Evolutionary conservation across 306 rosid species (phyloP), one percentile per base, ranked within the genome.

Genomic region (Ochetophila trinervis): DNA sequence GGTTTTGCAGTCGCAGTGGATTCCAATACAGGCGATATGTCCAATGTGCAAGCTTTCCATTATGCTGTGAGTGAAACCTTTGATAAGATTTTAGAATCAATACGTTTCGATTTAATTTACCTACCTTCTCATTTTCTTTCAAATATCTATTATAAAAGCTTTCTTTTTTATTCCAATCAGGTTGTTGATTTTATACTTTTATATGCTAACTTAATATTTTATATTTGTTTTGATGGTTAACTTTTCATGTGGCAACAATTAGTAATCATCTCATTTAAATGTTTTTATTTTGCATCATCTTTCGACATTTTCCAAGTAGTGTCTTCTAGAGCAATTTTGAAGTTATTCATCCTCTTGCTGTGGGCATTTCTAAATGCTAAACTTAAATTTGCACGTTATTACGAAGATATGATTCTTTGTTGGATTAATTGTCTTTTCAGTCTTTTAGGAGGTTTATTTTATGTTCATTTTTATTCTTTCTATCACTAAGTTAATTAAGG

Each of bases 1-100:
- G 87, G 99, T 77, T 90, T 90, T 84, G 87, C 99, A 60, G 78
- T 84, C 62, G 73, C 97, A 69, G 69, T 86, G 54, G 86, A 86
- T 71, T 86, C 81, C 66, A 60, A 82, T 60, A 62, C 83, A 53
- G 83, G 82, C 57, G 90, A 90, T 79, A 70, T 74, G 53, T 65
- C 89, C 71, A 85, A 79, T 76, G 23, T 72, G 63, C 96, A 74
- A 54, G 71, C 86, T 72, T 94, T 94, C 85, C 97, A 94, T 80
- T 94, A 90, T 69, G 83, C 96, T 27, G 99, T 94, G 79, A 79
- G 96, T 90, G 68, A 64, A 79, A 37, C 69, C 63, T 69, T 66
- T 70, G 30, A 73, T 75, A 12, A 35, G 20, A 72, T 62, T 70
- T 69, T 4, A 20, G 48, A 49, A 59, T 48, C 48, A 36, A 8